Evolutionary conservation across 2,329 filamentous ascomycete species (phyloP).

Genomic region (Metarhizium sp.): DNA sequence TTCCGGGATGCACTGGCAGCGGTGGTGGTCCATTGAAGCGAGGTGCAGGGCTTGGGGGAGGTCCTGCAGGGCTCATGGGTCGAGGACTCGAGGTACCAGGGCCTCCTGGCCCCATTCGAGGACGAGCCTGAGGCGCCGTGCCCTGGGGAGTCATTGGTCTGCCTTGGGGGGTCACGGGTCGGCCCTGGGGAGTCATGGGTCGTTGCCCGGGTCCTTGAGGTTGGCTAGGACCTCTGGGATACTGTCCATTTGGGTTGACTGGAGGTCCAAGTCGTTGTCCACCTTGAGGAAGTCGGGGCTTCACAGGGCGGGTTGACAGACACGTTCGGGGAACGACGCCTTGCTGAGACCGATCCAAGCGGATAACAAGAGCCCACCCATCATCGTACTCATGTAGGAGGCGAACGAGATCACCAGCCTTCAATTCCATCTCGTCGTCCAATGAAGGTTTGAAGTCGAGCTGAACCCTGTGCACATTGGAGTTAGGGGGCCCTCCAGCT

Average conservation of each 20-base stretch:
- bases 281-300: slow-evolving; percentile 56
- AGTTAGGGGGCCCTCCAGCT: slow-evolving; percentile 47
- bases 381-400: slow-evolving; percentile 95
- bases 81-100: slow-evolving; percentile 13
- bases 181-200: slow-evolving; percentile 30
- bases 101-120: slow-evolving; percentile 13
- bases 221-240: slow-evolving; percentile 10
- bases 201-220: slow-evolving; percentile 21
- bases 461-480: slow-evolving; percentile 80
- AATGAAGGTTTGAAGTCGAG: slow-evolving; percentile 90
- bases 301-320: slow-evolving; percentile 83
- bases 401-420: slow-evolving; percentile 73
- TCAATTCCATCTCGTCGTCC: slow-evolving; percentile 81
- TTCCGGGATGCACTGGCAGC: slow-evolving; percentile 19
- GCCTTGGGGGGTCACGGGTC: slow-evolving; percentile 9
- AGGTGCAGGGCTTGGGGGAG: slow-evolving; percentile 1
- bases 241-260: slow-evolving; percentile 28
- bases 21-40: slow-evolving; percentile 7
- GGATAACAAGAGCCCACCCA: slow-evolving; percentile 91
- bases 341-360: slow-evolving; percentile 81
- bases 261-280: slow-evolving; percentile 43
- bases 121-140: background rate
- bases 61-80: slow-evolving; percentile 33
- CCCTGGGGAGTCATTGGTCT: slow-evolving; percentile 1
- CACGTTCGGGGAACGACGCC: slow-evolving; percentile 92